A percentile compares a stretch with the other conserved stretches of the same genome.
phyloP scores from a whole-genome alignment of 306 rosid species.

The Ziziphus jujuba region DNA sequence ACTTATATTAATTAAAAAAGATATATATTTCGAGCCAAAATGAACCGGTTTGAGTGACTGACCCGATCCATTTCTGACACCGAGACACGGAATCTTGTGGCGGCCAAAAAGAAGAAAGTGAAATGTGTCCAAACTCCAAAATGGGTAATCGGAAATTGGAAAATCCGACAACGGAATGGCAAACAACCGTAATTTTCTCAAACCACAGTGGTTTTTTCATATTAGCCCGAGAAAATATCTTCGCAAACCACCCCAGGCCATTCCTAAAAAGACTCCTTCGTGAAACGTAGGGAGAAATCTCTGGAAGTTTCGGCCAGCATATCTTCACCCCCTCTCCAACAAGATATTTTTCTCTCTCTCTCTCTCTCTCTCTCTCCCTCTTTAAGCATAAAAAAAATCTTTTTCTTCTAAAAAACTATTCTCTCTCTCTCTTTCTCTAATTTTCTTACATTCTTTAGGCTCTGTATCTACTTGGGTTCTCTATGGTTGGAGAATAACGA shows the following conservation, averaged over 20 bases:
- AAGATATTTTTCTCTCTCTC: conserved; percentile 62
- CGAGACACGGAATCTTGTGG: too few species aligned
- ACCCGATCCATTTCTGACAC: too few species aligned
- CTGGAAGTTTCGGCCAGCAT: conserved; percentile 53
- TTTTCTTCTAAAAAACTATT: background rate
- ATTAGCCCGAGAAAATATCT: conserved; percentile 44
- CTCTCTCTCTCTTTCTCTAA: background rate
- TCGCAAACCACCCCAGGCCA: background rate
- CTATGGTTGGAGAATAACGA: conserved; percentile 14
- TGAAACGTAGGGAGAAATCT: conserved; percentile 17
- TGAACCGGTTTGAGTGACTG: too few species aligned
- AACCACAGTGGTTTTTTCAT: background rate
- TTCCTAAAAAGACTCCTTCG: background rate
- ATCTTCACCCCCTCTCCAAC: background rate
- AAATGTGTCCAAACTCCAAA: too few species aligned
- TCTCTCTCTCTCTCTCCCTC: background rate
- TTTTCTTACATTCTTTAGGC: conserved; percentile 4
- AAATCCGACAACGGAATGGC: conserved; percentile 23
- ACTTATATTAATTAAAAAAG: too few species aligned
- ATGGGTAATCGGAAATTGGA: background rate
- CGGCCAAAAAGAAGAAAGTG: too few species aligned
- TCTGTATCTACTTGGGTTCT: background rate
- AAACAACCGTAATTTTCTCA: conserved; percentile 8
- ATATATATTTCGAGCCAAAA: too few species aligned
- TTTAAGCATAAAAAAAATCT: too few species aligned